These are phyloP conservation scores for Nakazawaea molendinolei DNA, from an alignment of 805 yeast genomes.

Conservation along the genomic window DNA sequence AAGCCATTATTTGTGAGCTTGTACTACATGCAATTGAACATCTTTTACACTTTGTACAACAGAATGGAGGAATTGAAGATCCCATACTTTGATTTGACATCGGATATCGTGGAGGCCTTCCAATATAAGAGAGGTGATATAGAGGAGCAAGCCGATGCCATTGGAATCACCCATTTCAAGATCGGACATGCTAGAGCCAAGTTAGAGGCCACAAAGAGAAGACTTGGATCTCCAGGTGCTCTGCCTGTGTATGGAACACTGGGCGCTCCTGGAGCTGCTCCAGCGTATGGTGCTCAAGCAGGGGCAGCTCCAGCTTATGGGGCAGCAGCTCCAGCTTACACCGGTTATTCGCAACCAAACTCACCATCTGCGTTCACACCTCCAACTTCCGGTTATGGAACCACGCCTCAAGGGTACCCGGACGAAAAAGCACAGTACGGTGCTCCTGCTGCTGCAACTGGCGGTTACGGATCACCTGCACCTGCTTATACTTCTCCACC, in stretches of 20 bases:
- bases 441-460: slow-evolving; percentile 15
- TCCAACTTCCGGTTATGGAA: slow-evolving; percentile 22
- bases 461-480: slow-evolving; percentile 18
- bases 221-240: slow-evolving; percentile 38
- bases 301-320: slow-evolving; percentile 23
- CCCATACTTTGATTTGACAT: slow-evolving; percentile 84
- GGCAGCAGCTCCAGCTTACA: slow-evolving; percentile 14
- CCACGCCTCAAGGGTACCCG: slow-evolving; percentile 19
- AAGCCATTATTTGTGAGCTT: slow-evolving; percentile 90
- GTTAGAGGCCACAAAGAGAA: slow-evolving; percentile 74
- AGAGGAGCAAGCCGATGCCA: slow-evolving; percentile 82
- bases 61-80: slow-evolving; percentile 95
- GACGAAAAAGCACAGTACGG: slow-evolving; percentile 19
- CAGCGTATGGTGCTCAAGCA: slow-evolving; percentile 19
- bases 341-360: slow-evolving; percentile 25
- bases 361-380: slow-evolving; percentile 33
- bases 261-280: slow-evolving; percentile 27
- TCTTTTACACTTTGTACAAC: slow-evolving; percentile 85
- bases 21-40: slow-evolving; percentile 96
- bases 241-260: too few relatives aligned
- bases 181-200: slow-evolving; percentile 82
- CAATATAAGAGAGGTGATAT: slow-evolving; percentile 79
- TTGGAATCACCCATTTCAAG: slow-evolving; percentile 87
- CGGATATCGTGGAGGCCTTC: slow-evolving; percentile 81
- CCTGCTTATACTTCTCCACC: slow-evolving; percentile 20